Percentiles rank a stretch among this genome's conserved stretches.
phyloP scores from a whole-genome alignment of 2,329 filamentous ascomycete species.

The Allantophomopsis cytisporea region DNA sequence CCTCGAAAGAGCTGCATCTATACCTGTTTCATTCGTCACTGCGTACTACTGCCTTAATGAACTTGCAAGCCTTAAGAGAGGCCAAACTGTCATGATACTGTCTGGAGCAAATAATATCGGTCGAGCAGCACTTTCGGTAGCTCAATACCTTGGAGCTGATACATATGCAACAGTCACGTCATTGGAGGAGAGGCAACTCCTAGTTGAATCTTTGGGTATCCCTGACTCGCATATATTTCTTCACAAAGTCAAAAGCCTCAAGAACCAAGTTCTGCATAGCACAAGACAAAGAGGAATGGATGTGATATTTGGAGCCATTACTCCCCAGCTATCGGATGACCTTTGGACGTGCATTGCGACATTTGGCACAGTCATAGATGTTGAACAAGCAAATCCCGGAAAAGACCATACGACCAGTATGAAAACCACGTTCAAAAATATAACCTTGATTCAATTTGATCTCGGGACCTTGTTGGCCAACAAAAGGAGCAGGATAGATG shows the following conservation, averaged over 20 bases:
- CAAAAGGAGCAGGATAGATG: too few species aligned
- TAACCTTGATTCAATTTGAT: too few species aligned
- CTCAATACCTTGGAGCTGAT: slow-evolving; percentile 11
- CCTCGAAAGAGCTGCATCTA: slow-evolving; percentile 6
- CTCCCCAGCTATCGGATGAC: slow-evolving; percentile 8
- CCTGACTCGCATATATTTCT: slow-evolving; percentile 5
- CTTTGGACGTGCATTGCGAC: slow-evolving; percentile 19
- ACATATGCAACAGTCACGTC: slow-evolving; percentile 12
- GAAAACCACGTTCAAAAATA: too few species aligned
- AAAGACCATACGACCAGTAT: too few species aligned
- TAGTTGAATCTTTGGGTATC: slow-evolving; percentile 7
- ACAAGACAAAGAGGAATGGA: slow-evolving; percentile 14
- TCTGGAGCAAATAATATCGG: slow-evolving; percentile 17
- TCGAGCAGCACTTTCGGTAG: slow-evolving; percentile 17
- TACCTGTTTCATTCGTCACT: slow-evolving; percentile 6
- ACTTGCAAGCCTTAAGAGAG: slow-evolving; percentile 4
- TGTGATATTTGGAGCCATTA: slow-evolving; percentile 12
- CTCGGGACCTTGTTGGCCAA: too few species aligned
- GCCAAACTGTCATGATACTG: slow-evolving; percentile 18
- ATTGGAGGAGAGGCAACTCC: slow-evolving; percentile 2
- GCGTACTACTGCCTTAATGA: slow-evolving; percentile 7
- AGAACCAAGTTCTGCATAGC: slow-evolving; percentile 4
- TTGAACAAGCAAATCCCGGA: too few species aligned
- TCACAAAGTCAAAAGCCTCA: slow-evolving; percentile 8
- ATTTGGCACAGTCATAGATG: slow-evolving; percentile 23